phyloP scores from a whole-genome alignment of 495 filamentous ascomycete genomes.

The Aspergillus bridgeri region DNA sequence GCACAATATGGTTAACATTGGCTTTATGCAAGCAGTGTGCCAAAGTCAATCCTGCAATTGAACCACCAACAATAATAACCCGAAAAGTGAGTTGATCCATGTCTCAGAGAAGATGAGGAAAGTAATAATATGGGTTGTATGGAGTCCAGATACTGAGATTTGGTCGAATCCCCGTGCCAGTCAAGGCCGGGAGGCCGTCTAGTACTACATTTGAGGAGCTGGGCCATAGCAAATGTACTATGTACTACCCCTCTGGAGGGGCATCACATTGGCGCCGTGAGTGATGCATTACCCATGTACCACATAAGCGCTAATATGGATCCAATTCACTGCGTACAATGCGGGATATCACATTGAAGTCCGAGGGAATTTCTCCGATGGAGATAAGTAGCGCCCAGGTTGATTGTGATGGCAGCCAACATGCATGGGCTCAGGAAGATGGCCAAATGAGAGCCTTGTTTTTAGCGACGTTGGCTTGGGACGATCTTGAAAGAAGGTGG shows the following conservation, averaged over 20 bases:
- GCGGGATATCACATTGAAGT: background rate
- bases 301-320: background rate
- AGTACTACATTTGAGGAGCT: background rate
- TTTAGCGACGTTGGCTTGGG: background rate
- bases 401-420: background rate
- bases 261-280: background rate
- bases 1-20: slow-evolving; percentile 47
- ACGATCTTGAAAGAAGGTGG: background rate
- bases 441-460: background rate
- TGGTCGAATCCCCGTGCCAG: background rate
- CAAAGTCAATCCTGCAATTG: slow-evolving; percentile 45
- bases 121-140: background rate
- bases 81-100: slow-evolving; percentile 25
- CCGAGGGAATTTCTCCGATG: background rate
- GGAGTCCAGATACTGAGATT: background rate
- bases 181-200: background rate
- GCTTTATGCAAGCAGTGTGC: slow-evolving; percentile 43
- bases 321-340: background rate
- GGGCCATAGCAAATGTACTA: background rate
- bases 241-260: background rate
- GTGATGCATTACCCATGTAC: background rate
- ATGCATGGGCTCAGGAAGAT: background rate
- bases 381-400: background rate
- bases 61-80: slow-evolving; percentile 51
- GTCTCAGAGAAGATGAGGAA: background rate